These are phyloP conservation scores for Geotrichum siamense DNA, from an alignment of 1,139 yeast species.

Conservation along the genomic window DNA sequence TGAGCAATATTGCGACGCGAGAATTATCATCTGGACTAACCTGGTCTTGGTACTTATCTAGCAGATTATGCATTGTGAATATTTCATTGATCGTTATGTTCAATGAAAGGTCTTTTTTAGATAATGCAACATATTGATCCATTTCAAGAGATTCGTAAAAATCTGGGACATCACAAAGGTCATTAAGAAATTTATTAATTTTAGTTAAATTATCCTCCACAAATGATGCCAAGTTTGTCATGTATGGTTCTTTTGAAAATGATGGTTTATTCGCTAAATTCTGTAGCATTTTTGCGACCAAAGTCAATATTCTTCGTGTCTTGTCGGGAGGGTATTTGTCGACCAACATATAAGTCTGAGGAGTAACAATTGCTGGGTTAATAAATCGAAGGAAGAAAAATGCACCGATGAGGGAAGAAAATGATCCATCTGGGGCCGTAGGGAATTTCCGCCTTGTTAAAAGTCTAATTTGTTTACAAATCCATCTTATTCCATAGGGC, in stretches of 20 bases:
- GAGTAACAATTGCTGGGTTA: constrained; percentile 89
- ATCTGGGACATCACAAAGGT: constrained; percentile 39
- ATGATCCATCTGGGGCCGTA: constrained; percentile 52
- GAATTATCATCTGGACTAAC: constrained; percentile 21
- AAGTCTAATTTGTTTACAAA: constrained; percentile 63
- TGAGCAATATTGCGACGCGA: constrained; percentile 30
- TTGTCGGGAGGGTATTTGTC: constrained; percentile 36
- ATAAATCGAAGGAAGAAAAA: constrained; percentile 76
- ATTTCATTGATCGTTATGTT: constrained; percentile 37
- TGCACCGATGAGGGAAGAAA: constrained; percentile 55
- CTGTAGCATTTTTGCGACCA: constrained; percentile 79
- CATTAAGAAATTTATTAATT: constrained; percentile 34
- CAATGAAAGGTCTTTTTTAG: constrained; percentile 34
- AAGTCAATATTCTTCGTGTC: constrained; percentile 67
- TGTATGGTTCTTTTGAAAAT: constrained; percentile 38
- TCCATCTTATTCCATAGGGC: constrained; percentile 67
- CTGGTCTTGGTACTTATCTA: constrained; percentile 32
- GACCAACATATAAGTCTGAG: constrained; percentile 55
- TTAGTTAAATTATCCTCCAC: constrained; percentile 32
- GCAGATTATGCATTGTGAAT: constrained; percentile 35
- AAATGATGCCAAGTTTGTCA: constrained; percentile 31
- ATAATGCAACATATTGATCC: constrained; percentile 39
- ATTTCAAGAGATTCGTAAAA: constrained; percentile 39
- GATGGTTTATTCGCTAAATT: constrained; percentile 64
- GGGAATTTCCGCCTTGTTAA: constrained; percentile 63